Base-by-base conservation (phyloP, 2,329 filamentous ascomycete genomes). In the Raffaelea albimanens region DNA sequence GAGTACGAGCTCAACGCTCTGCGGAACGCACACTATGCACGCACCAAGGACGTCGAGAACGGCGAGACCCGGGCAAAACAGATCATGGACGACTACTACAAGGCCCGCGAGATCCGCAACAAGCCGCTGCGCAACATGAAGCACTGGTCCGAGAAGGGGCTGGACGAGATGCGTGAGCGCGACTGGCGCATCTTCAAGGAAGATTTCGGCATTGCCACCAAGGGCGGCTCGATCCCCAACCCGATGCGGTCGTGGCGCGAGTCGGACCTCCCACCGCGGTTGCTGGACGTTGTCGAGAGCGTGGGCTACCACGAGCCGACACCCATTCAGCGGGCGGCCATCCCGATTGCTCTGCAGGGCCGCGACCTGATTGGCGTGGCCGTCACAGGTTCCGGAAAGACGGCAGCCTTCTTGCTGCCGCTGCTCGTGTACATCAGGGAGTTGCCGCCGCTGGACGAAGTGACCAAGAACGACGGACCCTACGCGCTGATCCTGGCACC, bases 111-210 rank as follows among this genome's bases (percentile, higher is more conserved):
- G 59, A 80, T 85, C 53, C 80, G 82, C 11, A 73, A 76, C 51
- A 78, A 85, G 52, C 87, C 83, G 53, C 83, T 83, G 31, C 73
- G 95, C 48, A 42, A 50, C 36, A 90, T 94, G 57, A 90, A 90
- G 64, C 89, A 95, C 66, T 98, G 93, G 93, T 89, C 86, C 47
- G 87, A 96, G 62, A 98, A 98, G 79, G 78, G 76, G 52, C 71
- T 97, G 53, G 81, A 86, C 14, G 87, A 95, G 58, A 98, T 98
- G 93, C 86, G 88, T 53, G 90, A 97, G 67, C 78, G 93, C 63
- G 93, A 98, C 66, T 98, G 93, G 93, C 87, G 93, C 61, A 97
- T 98, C 58, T 96, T 98, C 80, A 98, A 97, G 68, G 93, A 97
- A 65, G 90, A 98, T 66, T 97, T 95, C 69, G 94, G 93, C 57